Conservation (phyloP, 352 stramenopile species). For the Globisporangium splendens region DNA sequence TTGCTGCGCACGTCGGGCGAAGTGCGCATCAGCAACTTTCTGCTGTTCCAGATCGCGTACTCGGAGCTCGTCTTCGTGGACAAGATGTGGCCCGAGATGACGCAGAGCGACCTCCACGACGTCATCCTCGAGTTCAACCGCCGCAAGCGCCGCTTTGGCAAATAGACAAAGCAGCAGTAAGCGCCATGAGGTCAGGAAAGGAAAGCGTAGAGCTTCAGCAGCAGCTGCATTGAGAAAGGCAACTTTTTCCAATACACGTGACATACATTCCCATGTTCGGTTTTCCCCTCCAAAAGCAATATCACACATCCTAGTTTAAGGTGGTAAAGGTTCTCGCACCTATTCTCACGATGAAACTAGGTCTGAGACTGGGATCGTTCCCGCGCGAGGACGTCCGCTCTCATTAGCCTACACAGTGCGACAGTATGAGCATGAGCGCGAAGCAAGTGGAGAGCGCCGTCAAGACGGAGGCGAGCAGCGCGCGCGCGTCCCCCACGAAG, state of each 20-base stretch:
- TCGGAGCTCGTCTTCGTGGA: slow-evolving; percentile 94
- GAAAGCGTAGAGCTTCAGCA: too few species aligned
- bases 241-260: slow-evolving; percentile 6
- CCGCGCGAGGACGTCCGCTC: slow-evolving; percentile 1
- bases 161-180: slow-evolving; percentile 36
- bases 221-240: too few species aligned
- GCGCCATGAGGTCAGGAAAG: not conserved
- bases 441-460: slow-evolving; percentile 4
- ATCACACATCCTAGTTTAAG: slow-evolving; percentile 1
- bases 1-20: slow-evolving; percentile 95
- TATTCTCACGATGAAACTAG: slow-evolving; percentile 5
- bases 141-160: slow-evolving; percentile 88
- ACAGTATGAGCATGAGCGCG: slow-evolving; percentile 11
- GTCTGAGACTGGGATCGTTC: not conserved
- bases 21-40: slow-evolving; percentile 94
- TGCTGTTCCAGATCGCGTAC: slow-evolving; percentile 96
- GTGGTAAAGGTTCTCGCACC: not conserved
- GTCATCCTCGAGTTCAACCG: slow-evolving; percentile 84
- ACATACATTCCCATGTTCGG: not conserved
- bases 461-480: not conserved
- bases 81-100: slow-evolving; percentile 96
- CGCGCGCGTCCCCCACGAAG: not conserved
- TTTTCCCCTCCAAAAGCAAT: slow-evolving; percentile 14
- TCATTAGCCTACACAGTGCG: not conserved
- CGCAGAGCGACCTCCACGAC: slow-evolving; percentile 65